Percentiles rank a stretch among this genome's conserved stretches.
phyloP scores from a whole-genome alignment of 495 filamentous ascomycete genomes.

The Neurospora sp. region DNA sequence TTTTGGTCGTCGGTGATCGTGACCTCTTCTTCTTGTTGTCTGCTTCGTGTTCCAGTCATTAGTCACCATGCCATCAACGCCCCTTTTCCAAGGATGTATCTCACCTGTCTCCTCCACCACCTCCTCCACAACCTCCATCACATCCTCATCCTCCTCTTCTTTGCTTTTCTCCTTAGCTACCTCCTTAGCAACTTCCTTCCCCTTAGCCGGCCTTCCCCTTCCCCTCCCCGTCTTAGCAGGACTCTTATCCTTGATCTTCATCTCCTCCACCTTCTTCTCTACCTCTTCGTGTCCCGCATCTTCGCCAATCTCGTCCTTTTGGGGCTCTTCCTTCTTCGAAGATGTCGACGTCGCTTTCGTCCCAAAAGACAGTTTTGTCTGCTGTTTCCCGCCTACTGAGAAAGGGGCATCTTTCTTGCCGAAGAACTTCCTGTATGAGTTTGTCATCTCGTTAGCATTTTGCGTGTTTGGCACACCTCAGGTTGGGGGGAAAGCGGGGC shows the following conservation, averaged over 20 bases:
- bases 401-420: slow-evolving; percentile 39
- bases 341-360: slow-evolving; percentile 28
- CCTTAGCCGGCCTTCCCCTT: background rate
- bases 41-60: background rate
- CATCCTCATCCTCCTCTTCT: slow-evolving; percentile 22
- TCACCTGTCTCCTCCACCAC: background rate
- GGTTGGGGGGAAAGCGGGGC: background rate
- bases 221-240: background rate
- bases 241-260: slow-evolving; percentile 9
- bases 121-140: slow-evolving; percentile 10
- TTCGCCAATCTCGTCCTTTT: slow-evolving; percentile 15
- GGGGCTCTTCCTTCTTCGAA: slow-evolving; percentile 17
- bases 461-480: background rate
- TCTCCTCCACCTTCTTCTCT: slow-evolving; percentile 21
- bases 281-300: slow-evolving; percentile 8
- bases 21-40: slow-evolving; percentile 33
- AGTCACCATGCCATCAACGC: background rate
- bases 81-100: background rate
- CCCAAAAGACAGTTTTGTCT: slow-evolving; percentile 64
- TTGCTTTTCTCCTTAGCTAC: background rate
- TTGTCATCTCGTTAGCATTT: background rate
- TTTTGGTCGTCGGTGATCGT: slow-evolving; percentile 6
- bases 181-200: background rate
- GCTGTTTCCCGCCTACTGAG: slow-evolving; percentile 49
- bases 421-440: slow-evolving; percentile 56